A percentile compares a stretch with the other conserved stretches of the same genome.
phyloP scores from a whole-genome alignment of 2,329 filamentous ascomycete genomes.

The Sporothrix inflata region DNA sequence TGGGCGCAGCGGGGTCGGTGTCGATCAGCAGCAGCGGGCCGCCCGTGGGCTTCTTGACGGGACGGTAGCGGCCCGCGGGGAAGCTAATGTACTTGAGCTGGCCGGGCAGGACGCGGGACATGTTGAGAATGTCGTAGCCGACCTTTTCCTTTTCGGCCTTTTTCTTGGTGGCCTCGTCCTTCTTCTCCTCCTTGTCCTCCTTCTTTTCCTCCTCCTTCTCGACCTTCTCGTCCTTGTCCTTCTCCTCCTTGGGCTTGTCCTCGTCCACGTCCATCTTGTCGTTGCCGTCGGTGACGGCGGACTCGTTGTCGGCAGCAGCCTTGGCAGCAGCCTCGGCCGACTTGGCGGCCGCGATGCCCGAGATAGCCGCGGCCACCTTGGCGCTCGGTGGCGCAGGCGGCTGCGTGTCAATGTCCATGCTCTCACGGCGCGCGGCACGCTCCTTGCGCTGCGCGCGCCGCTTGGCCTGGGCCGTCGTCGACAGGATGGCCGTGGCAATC shows the following conservation, averaged over 20 bases:
- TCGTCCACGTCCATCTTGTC: slow-evolving; percentile 91
- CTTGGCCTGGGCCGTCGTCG: slow-evolving; percentile 95
- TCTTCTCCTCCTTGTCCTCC: slow-evolving; percentile 65
- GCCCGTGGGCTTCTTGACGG: slow-evolving; percentile 89
- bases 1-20: slow-evolving; percentile 75
- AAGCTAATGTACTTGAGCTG: slow-evolving; percentile 98
- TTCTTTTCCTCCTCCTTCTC: slow-evolving; percentile 92
- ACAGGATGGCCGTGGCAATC: slow-evolving; percentile 93
- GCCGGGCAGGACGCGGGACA: slow-evolving; percentile 88
- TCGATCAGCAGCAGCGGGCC: slow-evolving; percentile 92
- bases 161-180: slow-evolving; percentile 89
- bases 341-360: background rate
- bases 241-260: slow-evolving; percentile 62
- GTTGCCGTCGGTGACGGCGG: slow-evolving; percentile 60
- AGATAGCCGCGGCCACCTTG: slow-evolving; percentile 36
- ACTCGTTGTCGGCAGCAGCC: background rate
- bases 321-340: slow-evolving; percentile 36
- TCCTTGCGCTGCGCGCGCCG: slow-evolving; percentile 93
- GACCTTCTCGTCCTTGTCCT: slow-evolving; percentile 75
- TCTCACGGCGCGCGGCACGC: slow-evolving; percentile 83
- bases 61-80: slow-evolving; percentile 85
- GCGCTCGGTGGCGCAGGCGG: background rate
- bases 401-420: slow-evolving; percentile 91
- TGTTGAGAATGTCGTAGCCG: slow-evolving; percentile 94
- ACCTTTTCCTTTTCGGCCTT: slow-evolving; percentile 95